Evolutionary conservation across 2,329 filamentous ascomycete genomes (phyloP).

Genomic region (Cordyceps pruinosa): DNA sequence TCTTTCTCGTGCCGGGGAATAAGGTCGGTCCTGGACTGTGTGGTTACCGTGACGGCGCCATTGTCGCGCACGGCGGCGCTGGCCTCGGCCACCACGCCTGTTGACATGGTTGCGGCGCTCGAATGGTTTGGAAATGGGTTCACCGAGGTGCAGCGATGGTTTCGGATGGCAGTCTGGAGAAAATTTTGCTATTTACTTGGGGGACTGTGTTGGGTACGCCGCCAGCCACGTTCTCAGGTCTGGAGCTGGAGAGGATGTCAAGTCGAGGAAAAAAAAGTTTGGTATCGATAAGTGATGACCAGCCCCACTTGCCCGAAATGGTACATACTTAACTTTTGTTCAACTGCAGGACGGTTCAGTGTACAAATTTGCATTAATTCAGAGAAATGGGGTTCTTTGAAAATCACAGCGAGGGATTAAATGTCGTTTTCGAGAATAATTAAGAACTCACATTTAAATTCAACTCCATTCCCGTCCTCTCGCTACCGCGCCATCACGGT

Average conservation of each 20-base stretch:
- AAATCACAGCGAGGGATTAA: no score
- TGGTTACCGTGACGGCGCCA: conserved; percentile 44
- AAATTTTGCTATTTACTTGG: neutral
- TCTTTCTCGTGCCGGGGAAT: conserved; percentile 44
- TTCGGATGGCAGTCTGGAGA: neutral
- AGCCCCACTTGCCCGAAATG: conserved; percentile 9
- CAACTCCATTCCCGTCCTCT: neutral
- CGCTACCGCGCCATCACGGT: conserved; percentile 2
- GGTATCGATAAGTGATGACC: conserved; percentile 5
- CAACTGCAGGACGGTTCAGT: no score
- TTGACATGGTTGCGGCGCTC: neutral
- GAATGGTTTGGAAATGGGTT: neutral
- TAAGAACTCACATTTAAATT: no score
- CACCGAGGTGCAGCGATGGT: neutral
- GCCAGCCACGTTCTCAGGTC: neutral
- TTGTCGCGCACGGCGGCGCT: conserved; percentile 38
- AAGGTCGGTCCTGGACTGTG: conserved; percentile 44
- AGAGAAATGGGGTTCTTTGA: no score
- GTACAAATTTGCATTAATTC: neutral
- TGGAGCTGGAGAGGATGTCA: neutral
- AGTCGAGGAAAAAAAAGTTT: conserved; percentile 5
- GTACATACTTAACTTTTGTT: no score
- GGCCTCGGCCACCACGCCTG: conserved; percentile 17
- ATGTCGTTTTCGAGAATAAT: no score
- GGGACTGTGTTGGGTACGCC: neutral